These are phyloP conservation scores for Microascus cirrosus DNA, from an alignment of 2,329 filamentous ascomycete species.

Conservation along the genomic window DNA sequence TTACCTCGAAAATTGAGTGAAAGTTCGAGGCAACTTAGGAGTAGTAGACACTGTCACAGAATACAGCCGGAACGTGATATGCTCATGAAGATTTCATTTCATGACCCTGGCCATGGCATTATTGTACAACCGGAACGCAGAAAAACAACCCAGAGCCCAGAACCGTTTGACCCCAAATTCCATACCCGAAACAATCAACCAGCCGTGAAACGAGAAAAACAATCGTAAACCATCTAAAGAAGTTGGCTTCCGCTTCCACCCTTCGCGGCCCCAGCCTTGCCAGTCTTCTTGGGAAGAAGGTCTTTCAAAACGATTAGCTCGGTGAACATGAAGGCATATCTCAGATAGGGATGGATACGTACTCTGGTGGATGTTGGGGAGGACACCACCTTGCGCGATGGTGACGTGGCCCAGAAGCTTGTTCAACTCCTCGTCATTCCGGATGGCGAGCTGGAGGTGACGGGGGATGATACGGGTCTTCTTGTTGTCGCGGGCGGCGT, in stretches of 20 bases:
- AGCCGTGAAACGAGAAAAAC: constrained; percentile 34
- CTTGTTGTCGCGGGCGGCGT: constrained; percentile 99
- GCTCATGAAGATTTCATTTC: constrained; percentile 38
- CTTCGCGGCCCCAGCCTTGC: constrained; percentile 54
- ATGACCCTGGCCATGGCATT: constrained; percentile 57
- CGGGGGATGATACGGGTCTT: constrained; percentile 99
- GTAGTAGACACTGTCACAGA: neutral
- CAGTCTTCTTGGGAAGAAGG: constrained; percentile 97
- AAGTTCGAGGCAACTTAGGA: neutral
- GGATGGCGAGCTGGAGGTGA: constrained; percentile 97
- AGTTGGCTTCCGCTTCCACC: constrained; percentile 58
- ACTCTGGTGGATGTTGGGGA: constrained; percentile 97
- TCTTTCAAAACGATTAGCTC: constrained; percentile 47
- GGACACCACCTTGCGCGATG: constrained; percentile 92
- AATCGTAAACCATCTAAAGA: constrained; percentile 61
- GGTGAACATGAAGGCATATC: neutral
- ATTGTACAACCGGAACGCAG: constrained; percentile 60
- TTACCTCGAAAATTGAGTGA: neutral
- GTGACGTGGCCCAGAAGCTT: constrained; percentile 94
- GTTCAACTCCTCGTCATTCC: constrained; percentile 99
- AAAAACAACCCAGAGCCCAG: constrained; percentile 55
- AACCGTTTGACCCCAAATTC: constrained; percentile 66
- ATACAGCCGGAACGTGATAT: neutral
- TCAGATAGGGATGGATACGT: constrained; percentile 27
- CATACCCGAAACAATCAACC: constrained; percentile 61